A percentile compares a stretch with the other conserved stretches of the same genome.
phyloP scores from a whole-genome alignment of 2,329 filamentous ascomycete genomes.

The Fusarium scirpi region DNA sequence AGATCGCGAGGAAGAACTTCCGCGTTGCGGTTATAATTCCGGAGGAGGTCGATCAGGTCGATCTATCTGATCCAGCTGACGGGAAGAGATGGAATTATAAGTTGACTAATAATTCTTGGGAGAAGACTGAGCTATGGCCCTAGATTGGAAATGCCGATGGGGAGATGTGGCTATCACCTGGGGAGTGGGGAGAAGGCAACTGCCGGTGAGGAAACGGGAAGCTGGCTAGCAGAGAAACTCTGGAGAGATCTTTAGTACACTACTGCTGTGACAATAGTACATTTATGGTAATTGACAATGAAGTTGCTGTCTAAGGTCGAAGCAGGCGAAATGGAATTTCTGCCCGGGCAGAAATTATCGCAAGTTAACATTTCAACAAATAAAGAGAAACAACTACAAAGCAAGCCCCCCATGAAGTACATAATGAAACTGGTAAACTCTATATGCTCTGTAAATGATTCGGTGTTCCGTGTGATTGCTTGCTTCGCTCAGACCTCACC shows the following conservation, averaged over 20 bases:
- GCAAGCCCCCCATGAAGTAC: neutral
- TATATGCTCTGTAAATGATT: neutral
- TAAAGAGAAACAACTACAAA: no score
- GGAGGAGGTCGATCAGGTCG: conserved; percentile 79
- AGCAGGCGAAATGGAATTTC: neutral
- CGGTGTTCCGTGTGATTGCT: neutral
- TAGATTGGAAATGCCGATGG: conserved; percentile 41
- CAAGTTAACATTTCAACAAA: neutral
- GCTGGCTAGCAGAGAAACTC: neutral
- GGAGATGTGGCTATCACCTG: neutral
- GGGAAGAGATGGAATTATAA: conserved; percentile 76
- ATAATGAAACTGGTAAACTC: neutral
- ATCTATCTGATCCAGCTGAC: conserved; percentile 75
- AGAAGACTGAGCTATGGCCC: conserved; percentile 77
- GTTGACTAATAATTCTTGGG: conserved; percentile 70
- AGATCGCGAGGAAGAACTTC: conserved; percentile 79
- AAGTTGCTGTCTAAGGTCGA: fast-evolving
- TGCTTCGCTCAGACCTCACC: neutral
- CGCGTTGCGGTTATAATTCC: conserved; percentile 85
- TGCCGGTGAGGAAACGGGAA: neutral
- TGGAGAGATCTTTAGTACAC: neutral
- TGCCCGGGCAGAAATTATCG: neutral
- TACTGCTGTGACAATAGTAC: no score
- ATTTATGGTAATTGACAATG: neutral
- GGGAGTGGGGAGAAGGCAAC: neutral